Evolutionary conservation across 2,329 filamentous ascomycete genomes (phyloP).

Genomic region (Alternaria angustiovoidea): DNA sequence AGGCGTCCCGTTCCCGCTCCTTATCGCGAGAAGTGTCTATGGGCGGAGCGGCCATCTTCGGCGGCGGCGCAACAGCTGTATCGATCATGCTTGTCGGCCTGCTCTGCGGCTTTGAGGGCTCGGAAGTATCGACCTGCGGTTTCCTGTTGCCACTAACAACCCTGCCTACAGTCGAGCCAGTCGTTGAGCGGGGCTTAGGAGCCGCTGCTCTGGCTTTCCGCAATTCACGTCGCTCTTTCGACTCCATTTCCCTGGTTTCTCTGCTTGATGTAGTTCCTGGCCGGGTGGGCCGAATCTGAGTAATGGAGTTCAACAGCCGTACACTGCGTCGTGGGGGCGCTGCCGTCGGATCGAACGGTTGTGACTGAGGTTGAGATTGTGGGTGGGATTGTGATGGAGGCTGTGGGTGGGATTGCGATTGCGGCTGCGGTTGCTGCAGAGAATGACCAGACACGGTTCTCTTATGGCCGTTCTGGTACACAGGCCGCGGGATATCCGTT

Average conservation of each 20-base stretch:
- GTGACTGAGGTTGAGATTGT: constrained; percentile 34
- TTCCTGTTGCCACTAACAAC: constrained; percentile 93
- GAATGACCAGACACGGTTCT: constrained; percentile 89
- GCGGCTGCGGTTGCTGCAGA: constrained; percentile 41
- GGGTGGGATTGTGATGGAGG: not conserved
- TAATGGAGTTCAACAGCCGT: constrained; percentile 54
- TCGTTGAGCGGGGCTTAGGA: constrained; percentile 69
- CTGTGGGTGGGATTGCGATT: not conserved
- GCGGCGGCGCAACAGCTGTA: constrained; percentile 29
- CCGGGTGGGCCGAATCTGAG: constrained; percentile 72
- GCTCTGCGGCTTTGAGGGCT: constrained; percentile 71
- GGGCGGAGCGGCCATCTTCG: constrained; percentile 55
- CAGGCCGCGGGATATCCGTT: constrained; percentile 47
- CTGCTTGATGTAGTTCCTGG: constrained; percentile 64
- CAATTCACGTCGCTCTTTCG: constrained; percentile 73
- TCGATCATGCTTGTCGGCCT: constrained; percentile 49
- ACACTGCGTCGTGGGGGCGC: constrained; percentile 56
- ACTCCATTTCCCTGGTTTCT: constrained; percentile 59
- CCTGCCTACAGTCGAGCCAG: constrained; percentile 77
- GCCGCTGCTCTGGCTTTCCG: constrained; percentile 83
- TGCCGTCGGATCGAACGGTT: constrained; percentile 50
- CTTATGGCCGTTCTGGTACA: constrained; percentile 71
- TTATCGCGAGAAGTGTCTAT: constrained; percentile 71
- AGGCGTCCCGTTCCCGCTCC: constrained; percentile 79
- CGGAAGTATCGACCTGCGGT: constrained; percentile 70